A percentile compares a stretch with the other conserved stretches of the same genome.
These are phyloP conservation scores for Obelidium mucronatum DNA, from an alignment of 192 early-diverging fungal genomes.

Conservation along the genomic window DNA sequence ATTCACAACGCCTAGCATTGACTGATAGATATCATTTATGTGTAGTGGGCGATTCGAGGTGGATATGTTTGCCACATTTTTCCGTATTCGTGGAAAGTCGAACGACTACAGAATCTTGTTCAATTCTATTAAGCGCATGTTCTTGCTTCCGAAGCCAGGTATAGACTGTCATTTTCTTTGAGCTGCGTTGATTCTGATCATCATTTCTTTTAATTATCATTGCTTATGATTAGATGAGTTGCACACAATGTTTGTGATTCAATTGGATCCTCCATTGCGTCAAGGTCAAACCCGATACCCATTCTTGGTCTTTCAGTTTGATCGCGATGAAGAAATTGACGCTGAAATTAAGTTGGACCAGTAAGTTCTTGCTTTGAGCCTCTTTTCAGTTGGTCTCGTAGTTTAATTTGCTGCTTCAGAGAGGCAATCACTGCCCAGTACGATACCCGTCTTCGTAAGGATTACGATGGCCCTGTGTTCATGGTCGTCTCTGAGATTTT, in stretches of 20 bases:
- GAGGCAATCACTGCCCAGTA: conserved; percentile 74
- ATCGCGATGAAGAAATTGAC: conserved; percentile 89
- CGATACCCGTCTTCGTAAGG: conserved; percentile 76
- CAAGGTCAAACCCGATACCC: conserved; percentile 97
- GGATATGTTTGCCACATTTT: conserved; percentile 88
- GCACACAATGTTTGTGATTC: conserved; percentile 91
- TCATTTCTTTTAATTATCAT: background rate
- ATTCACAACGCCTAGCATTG: too few relatives aligned
- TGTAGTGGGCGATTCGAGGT: conserved; percentile 91
- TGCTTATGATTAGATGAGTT: conserved; percentile 67
- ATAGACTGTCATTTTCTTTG: background rate
- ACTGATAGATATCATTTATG: conserved; percentile 1
- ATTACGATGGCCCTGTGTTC: conserved; percentile 87
- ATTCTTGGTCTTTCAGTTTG: conserved; percentile 96
- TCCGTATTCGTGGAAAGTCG: conserved; percentile 96
- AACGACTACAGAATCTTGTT: conserved; percentile 98
- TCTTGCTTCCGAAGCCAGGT: conserved; percentile 86
- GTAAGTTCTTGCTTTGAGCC: conserved; percentile 42
- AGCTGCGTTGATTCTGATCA: background rate
- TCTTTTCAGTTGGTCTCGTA: conserved; percentile 1
- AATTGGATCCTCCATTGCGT: conserved; percentile 93
- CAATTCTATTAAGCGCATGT: conserved; percentile 81
- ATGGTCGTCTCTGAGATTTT: conserved; percentile 88
- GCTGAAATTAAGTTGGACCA: conserved; percentile 83
- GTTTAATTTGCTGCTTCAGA: conserved; percentile 35